These are phyloP conservation scores for Eremochloa ophiuroides DNA, from an alignment of 176 grass and related monocot species.

Conservation along the genomic window DNA sequence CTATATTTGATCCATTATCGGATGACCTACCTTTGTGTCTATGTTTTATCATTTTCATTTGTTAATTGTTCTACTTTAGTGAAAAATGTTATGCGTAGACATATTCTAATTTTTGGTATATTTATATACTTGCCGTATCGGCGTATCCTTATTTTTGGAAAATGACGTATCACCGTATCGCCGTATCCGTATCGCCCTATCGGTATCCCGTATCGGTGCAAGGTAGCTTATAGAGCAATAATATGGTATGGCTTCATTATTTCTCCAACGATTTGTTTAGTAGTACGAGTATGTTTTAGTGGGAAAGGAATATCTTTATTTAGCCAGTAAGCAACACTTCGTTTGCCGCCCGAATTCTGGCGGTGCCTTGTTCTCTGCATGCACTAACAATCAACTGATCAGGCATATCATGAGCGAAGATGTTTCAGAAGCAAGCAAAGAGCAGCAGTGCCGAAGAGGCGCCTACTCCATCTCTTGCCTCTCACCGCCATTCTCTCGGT, in stretches of 20 bases:
- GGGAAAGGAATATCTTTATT: slow-evolving; percentile 14
- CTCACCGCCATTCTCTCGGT: slow-evolving; percentile 4
- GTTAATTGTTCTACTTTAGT: too few relatives aligned
- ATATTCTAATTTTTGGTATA: too few relatives aligned
- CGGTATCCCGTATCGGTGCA: too few relatives aligned
- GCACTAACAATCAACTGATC: not conserved
- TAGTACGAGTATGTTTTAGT: not conserved
- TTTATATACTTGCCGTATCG: too few relatives aligned
- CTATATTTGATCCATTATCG: too few relatives aligned
- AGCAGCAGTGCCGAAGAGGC: not conserved
- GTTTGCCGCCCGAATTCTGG: not conserved
- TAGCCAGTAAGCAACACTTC: slow-evolving; percentile 1
- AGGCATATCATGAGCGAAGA: slow-evolving; percentile 8
- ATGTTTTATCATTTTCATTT: too few relatives aligned
- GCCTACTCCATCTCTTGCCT: slow-evolving; percentile 58
- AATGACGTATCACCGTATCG: too few relatives aligned
- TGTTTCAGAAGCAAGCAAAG: slow-evolving; percentile 25
- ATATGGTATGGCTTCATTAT: not conserved
- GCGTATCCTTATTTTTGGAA: too few relatives aligned
- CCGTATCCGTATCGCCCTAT: too few relatives aligned
- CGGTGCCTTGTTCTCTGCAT: not conserved
- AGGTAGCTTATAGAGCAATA: not conserved
- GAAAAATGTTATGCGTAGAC: too few relatives aligned
- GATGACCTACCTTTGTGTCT: too few relatives aligned
- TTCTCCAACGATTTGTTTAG: not conserved